phyloP scores from a whole-genome alignment of 176 grass and related monocot species.

The Olyra latifolia region DNA sequence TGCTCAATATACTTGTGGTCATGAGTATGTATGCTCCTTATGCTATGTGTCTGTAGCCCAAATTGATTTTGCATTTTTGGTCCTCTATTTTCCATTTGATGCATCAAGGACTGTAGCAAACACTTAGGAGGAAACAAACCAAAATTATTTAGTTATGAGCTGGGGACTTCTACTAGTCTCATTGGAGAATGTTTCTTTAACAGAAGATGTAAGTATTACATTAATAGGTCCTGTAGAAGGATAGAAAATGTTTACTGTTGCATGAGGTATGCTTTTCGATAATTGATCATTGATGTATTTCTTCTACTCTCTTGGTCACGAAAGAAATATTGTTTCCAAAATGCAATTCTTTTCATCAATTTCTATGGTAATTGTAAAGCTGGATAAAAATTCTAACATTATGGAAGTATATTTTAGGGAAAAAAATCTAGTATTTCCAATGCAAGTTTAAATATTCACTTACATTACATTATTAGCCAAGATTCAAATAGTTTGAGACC shows the following conservation, averaged over 20 bases:
- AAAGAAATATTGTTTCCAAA: not conserved
- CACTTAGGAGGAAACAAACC: not conserved
- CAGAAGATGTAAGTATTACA: not conserved
- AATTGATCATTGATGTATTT: conserved; percentile 7
- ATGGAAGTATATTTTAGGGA: not conserved
- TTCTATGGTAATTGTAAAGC: conserved; percentile 1
- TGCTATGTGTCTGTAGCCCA: conserved; percentile 8
- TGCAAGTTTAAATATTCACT: not conserved
- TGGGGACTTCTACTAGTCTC: not conserved
- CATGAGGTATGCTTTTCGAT: not conserved
- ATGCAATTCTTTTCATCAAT: not conserved
- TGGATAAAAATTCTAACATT: not conserved
- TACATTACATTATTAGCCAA: not conserved
- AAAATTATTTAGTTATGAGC: conserved; percentile 8
- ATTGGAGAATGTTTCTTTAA: not conserved
- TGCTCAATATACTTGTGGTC: not conserved
- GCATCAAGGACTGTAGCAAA: not conserved
- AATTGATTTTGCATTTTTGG: not conserved
- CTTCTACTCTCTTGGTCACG: not conserved
- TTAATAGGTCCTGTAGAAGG: not conserved
- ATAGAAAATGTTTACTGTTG: not conserved
- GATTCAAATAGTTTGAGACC: not conserved
- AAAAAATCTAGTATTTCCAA: not conserved
- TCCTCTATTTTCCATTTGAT: conserved; percentile 12
- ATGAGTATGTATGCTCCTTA: not conserved